Evolutionary conservation across 768 basidiomycete genomes (phyloP).

Genomic region (Termitomyces sp.): DNA sequence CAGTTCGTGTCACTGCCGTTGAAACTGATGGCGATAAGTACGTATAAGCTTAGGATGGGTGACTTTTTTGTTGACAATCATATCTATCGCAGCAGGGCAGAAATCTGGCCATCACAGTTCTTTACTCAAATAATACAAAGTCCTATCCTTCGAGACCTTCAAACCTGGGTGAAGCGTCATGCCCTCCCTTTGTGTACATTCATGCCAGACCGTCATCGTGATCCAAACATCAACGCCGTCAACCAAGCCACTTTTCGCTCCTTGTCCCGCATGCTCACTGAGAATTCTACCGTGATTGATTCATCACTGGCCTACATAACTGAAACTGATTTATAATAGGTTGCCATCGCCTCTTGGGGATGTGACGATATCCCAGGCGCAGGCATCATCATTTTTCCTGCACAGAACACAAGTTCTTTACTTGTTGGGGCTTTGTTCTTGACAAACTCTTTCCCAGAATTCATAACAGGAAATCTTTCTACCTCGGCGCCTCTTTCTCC

Average conservation of each 20-base stretch:
- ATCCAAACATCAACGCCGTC: conserved; percentile 39
- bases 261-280: conserved; percentile 46
- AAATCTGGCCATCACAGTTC: conserved; percentile 51
- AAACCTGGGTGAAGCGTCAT: conserved; percentile 45
- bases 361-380: conserved; percentile 38
- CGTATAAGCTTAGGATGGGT: conserved; percentile 21
- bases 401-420: conserved; percentile 44
- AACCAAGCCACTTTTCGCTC: conserved; percentile 53
- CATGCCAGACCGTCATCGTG: conserved; percentile 55
- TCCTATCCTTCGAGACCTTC: conserved; percentile 40
- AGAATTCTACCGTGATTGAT: conserved; percentile 45
- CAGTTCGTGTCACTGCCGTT: conserved; percentile 56
- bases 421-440: conserved; percentile 50
- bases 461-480: conserved; percentile 28
- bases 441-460: conserved; percentile 41
- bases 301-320: not conserved
- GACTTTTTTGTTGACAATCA: conserved; percentile 21
- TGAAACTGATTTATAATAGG: conserved; percentile 24
- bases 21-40: conserved; percentile 73
- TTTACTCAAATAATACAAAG: conserved; percentile 38
- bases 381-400: conserved; percentile 50
- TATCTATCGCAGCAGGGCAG: conserved; percentile 36
- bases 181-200: conserved; percentile 53
- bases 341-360: conserved; percentile 50
- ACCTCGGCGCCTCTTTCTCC: conserved; percentile 26